Conservation (phyloP, 2,329 filamentous ascomycete species). For the Aspergillus cejpii region DNA sequence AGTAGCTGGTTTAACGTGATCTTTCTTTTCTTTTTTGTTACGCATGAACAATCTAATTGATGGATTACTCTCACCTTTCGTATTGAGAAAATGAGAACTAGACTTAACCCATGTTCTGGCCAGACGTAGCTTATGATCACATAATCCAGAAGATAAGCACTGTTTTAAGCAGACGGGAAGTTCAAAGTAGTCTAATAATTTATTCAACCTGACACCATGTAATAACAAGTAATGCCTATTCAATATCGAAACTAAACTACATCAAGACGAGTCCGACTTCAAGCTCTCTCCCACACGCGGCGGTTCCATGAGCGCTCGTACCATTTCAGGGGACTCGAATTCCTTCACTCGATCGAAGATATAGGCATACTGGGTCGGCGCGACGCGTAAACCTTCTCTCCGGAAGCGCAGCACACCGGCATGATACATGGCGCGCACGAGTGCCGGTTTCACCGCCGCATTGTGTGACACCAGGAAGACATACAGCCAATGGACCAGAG, state of each 20-base stretch:
- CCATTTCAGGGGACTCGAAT: constrained; percentile 41
- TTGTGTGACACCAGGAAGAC: constrained; percentile 38
- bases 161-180: too few relatives aligned
- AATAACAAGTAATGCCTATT: not conserved
- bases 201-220: too few relatives aligned
- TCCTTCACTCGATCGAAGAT: constrained; percentile 40
- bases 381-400: constrained; percentile 31
- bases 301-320: constrained; percentile 23
- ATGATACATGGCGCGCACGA: constrained; percentile 47
- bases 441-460: constrained; percentile 38
- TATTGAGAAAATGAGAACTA: not conserved
- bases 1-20: constrained; percentile 19
- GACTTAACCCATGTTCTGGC: too few relatives aligned
- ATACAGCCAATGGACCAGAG: constrained; percentile 45
- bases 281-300: constrained; percentile 13
- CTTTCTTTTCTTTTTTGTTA: constrained; percentile 5
- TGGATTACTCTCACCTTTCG: not conserved
- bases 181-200: too few relatives aligned
- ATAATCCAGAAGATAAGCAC: too few relatives aligned
- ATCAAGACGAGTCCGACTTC: constrained; percentile 1
- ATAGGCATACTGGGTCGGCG: constrained; percentile 35
- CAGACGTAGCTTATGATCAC: too few relatives aligned
- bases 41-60: constrained; percentile 8
- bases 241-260: not conserved
- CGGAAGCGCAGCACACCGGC: constrained; percentile 44